phyloP scores from a whole-genome alignment of 441 rosid species.

The Arabidopsis hybrid region DNA sequence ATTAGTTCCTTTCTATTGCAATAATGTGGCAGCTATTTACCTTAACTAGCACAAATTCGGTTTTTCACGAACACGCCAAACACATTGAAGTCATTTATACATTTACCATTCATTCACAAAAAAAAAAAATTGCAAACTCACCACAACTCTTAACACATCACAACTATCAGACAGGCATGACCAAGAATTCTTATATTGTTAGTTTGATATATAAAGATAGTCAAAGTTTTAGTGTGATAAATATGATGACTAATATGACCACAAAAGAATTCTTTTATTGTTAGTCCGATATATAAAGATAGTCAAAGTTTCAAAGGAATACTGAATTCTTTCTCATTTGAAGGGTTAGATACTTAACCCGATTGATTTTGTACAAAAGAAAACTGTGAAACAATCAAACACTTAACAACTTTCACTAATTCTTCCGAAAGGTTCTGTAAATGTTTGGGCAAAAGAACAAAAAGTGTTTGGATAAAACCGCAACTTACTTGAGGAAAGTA shows the following conservation, averaged over 20 bases:
- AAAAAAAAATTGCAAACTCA: too few relatives aligned
- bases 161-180: too few relatives aligned
- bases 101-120: too few relatives aligned
- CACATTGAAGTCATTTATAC: too few relatives aligned
- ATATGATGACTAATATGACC: too few relatives aligned
- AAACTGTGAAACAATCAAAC: constrained; percentile 8
- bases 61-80: too few relatives aligned
- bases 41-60: too few relatives aligned
- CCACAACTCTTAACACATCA: too few relatives aligned
- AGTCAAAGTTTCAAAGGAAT: background rate
- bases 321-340: background rate
- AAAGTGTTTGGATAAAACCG: background rate
- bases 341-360: background rate
- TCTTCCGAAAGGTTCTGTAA: background rate
- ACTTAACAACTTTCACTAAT: constrained; percentile 11
- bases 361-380: background rate
- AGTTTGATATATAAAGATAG: background rate
- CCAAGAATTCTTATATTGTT: background rate
- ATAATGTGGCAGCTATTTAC: too few relatives aligned
- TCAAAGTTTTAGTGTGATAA: background rate
- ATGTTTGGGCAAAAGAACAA: constrained; percentile 4
- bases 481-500: constrained; percentile 76
- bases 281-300: too few relatives aligned
- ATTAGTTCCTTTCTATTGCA: too few relatives aligned
- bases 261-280: too few relatives aligned